These are phyloP conservation scores for Phytophthora sp. DNA, from an alignment of 352 stramenopile species.

Conservation along the genomic window DNA sequence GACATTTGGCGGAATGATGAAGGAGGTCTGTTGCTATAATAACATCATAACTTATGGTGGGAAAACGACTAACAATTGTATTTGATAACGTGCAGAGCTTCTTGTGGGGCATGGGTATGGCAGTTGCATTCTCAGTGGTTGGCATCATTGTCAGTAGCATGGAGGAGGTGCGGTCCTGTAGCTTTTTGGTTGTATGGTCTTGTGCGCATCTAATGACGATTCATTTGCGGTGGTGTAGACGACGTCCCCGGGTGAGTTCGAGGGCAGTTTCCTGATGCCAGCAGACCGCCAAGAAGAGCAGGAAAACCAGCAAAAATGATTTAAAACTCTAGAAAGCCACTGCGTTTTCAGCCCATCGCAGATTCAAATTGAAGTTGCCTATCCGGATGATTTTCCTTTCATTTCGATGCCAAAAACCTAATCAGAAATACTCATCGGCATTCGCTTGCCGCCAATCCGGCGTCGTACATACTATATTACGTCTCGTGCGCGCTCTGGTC, in stretches of 20 bases:
- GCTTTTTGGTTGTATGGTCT: constrained; percentile 1
- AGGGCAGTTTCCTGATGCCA: constrained; percentile 32
- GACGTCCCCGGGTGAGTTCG: constrained; percentile 25
- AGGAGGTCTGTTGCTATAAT: constrained; percentile 43
- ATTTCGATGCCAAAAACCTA: constrained; percentile 31
- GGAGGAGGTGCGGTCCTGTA: constrained; percentile 52
- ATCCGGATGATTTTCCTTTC: constrained; percentile 25
- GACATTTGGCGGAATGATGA: constrained; percentile 72
- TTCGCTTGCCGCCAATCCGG: constrained; percentile 11
- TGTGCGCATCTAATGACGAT: background rate
- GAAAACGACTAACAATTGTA: background rate
- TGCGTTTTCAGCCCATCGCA: constrained; percentile 11
- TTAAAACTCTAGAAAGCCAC: background rate
- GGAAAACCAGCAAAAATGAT: constrained; percentile 11
- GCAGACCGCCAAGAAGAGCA: background rate
- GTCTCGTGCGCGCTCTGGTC: constrained; percentile 15
- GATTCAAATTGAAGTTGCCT: constrained; percentile 16
- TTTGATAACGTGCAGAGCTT: constrained; percentile 60
- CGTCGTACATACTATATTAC: constrained; percentile 42
- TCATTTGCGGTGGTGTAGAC: constrained; percentile 19
- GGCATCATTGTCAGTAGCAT: constrained; percentile 72
- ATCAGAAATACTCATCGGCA: constrained; percentile 25
- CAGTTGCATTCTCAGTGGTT: constrained; percentile 72
- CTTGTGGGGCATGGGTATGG: constrained; percentile 80
- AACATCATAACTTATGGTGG: background rate